These are phyloP conservation scores for Xanthoceras sorbifolium DNA, from an alignment of 345 rosid species.

Conservation along the genomic window DNA sequence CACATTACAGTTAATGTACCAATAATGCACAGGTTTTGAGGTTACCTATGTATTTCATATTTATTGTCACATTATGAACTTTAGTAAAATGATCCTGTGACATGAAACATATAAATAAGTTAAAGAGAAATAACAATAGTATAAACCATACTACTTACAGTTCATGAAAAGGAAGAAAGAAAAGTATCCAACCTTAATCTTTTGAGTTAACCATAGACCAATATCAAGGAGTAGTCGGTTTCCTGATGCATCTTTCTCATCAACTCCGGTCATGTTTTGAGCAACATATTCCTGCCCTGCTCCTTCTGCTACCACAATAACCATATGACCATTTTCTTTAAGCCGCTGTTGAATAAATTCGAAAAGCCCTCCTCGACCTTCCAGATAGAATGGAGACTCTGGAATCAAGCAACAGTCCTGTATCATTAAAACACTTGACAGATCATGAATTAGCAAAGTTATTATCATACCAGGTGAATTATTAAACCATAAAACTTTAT, in stretches of 20 bases:
- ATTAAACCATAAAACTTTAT: not conserved
- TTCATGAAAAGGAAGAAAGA: not conserved
- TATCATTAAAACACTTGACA: slow-evolving; percentile 31
- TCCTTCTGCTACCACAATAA: slow-evolving; percentile 93
- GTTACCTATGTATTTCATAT: slow-evolving; percentile 92
- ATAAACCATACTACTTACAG: slow-evolving; percentile 1
- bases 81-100: slow-evolving; percentile 75
- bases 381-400: slow-evolving; percentile 89
- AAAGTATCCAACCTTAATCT: slow-evolving; percentile 63
- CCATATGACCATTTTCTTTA: slow-evolving; percentile 79
- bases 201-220: slow-evolving; percentile 87
- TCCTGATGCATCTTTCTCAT: slow-evolving; percentile 84
- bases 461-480: not conserved
- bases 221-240: slow-evolving; percentile 87
- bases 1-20: not conserved
- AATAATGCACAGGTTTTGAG: not conserved
- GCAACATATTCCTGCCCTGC: slow-evolving; percentile 90
- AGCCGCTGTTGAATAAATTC: slow-evolving; percentile 76
- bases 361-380: slow-evolving; percentile 87
- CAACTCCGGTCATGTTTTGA: slow-evolving; percentile 46
- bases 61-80: slow-evolving; percentile 61
- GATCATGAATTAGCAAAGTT: not conserved
- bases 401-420: slow-evolving; percentile 99
- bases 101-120: slow-evolving; percentile 11
- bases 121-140: slow-evolving; percentile 6